Percentiles rank a stretch among this genome's conserved stretches.
phyloP scores from a whole-genome alignment of 2,329 filamentous ascomycete genomes.

The Exophiala phaeomuriformis region DNA sequence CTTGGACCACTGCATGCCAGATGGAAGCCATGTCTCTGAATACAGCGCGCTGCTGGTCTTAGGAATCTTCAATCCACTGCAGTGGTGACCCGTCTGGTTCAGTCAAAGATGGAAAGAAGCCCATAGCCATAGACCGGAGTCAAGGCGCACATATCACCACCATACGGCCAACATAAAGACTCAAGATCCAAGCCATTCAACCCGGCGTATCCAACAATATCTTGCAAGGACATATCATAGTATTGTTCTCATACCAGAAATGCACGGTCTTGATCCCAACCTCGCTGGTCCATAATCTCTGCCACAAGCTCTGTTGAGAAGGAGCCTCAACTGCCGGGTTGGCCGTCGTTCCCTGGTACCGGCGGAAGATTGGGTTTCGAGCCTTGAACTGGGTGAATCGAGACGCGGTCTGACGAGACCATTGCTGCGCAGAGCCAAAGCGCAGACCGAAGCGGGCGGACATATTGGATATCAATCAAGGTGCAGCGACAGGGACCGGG shows the following conservation, averaged over 20 bases:
- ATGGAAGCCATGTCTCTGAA: too few relatives aligned
- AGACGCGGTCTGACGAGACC: slow-evolving; percentile 45
- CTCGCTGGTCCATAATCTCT: slow-evolving; percentile 76
- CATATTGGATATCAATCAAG: slow-evolving; percentile 33
- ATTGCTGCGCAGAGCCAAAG: slow-evolving; percentile 50
- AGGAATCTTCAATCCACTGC: too few relatives aligned
- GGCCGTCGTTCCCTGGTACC: slow-evolving; percentile 64
- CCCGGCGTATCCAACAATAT: too few relatives aligned
- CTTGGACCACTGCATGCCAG: too few relatives aligned
- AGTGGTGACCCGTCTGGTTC: too few relatives aligned
- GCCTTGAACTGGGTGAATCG: slow-evolving; percentile 45
- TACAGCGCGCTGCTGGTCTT: too few relatives aligned
- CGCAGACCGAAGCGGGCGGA: slow-evolving; percentile 53
- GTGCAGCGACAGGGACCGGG: slow-evolving; percentile 22
- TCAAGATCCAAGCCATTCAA: too few relatives aligned
- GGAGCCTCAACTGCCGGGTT: slow-evolving; percentile 38
- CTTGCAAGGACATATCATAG: too few relatives aligned
- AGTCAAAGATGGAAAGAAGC: too few relatives aligned
- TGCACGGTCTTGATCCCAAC: slow-evolving; percentile 88
- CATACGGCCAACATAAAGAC: too few relatives aligned
- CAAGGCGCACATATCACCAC: too few relatives aligned
- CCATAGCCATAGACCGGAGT: too few relatives aligned
- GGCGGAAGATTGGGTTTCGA: slow-evolving; percentile 46
- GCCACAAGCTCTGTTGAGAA: slow-evolving; percentile 49
- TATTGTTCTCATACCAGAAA: slow-evolving; percentile 68